These are phyloP conservation scores for Fraxinus baroniana DNA, from an alignment of 305 asterid genomes.

Conservation along the genomic window DNA sequence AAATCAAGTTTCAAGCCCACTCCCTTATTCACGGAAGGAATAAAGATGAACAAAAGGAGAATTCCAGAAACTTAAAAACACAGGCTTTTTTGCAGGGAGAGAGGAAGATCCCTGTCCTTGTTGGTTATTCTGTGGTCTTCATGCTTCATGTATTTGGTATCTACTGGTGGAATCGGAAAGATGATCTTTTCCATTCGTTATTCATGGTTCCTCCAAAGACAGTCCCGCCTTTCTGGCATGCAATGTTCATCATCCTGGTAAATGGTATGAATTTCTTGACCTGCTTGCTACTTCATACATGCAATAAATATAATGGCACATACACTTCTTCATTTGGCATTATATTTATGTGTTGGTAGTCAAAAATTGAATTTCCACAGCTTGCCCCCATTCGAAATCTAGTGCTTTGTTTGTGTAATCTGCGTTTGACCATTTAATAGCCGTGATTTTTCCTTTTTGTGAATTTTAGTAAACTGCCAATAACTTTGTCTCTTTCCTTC, in stretches of 20 bases:
- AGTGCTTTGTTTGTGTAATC: slow-evolving; percentile 10
- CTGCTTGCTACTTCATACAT: slow-evolving; percentile 2
- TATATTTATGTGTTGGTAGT: slow-evolving; percentile 12
- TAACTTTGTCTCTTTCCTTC: background rate
- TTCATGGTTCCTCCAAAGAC: slow-evolving; percentile 82
- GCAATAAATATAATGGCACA: slow-evolving; percentile 4
- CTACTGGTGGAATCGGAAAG: slow-evolving; percentile 77
- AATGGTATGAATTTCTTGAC: slow-evolving; percentile 52
- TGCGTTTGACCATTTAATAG: background rate
- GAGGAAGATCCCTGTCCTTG: slow-evolving; percentile 62
- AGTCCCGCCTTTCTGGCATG: slow-evolving; percentile 92
- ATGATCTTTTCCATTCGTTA: slow-evolving; percentile 61
- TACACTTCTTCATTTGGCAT: slow-evolving; percentile 17
- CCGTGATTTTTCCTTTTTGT: slow-evolving; percentile 2
- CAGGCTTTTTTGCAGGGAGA: slow-evolving; percentile 67
- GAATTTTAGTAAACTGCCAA: background rate
- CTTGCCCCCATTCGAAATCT: slow-evolving; percentile 1
- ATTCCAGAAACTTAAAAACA: slow-evolving; percentile 10
- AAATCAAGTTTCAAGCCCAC: background rate
- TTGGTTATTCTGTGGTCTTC: slow-evolving; percentile 56
- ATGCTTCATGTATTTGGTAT: slow-evolving; percentile 62
- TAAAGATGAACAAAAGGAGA: slow-evolving; percentile 14
- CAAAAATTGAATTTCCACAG: background rate
- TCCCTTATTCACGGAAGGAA: background rate
- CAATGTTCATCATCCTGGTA: slow-evolving; percentile 68